phyloP scores from a whole-genome alignment of 768 basidiomycete species.

The Suillus variegatus region DNA sequence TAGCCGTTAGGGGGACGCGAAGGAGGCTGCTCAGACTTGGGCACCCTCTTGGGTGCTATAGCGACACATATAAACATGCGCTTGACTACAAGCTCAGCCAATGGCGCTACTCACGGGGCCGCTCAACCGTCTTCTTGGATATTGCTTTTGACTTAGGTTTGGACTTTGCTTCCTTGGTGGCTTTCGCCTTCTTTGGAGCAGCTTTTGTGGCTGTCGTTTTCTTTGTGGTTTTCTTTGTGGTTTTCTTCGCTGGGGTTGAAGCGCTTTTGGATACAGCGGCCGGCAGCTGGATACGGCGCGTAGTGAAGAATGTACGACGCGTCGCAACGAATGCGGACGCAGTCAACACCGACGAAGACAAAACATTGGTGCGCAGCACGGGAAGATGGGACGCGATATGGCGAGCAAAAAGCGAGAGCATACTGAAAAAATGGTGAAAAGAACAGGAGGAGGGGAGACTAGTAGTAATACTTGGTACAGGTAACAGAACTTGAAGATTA shows the following conservation, averaged over 20 bases:
- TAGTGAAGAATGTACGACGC: conserved; percentile 29
- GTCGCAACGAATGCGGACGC: conserved; percentile 10
- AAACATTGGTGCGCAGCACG: conserved; percentile 1
- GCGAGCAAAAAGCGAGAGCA: conserved; percentile 19
- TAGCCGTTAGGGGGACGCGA: conserved; percentile 28
- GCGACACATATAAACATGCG: not conserved
- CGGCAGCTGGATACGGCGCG: conserved; percentile 19
- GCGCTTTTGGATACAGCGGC: conserved; percentile 9
- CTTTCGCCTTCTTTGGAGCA: conserved; percentile 8
- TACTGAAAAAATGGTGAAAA: conserved; percentile 9
- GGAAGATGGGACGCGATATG: conserved; percentile 7
- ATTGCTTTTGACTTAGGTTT: conserved; percentile 3
- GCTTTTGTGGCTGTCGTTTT: conserved; percentile 11
- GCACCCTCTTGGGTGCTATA: conserved; percentile 16
- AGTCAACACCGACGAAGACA: conserved; percentile 2
- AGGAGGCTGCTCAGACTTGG: conserved; percentile 25
- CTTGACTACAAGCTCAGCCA: not conserved
- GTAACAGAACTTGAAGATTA: not conserved
- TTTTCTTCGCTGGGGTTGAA: not conserved
- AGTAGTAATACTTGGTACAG: not conserved
- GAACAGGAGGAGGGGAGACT: not conserved
- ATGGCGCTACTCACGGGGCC: conserved; percentile 17
- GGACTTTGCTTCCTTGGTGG: conserved; percentile 12
- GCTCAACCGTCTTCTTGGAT: conserved; percentile 12
- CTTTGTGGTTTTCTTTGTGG: conserved; percentile 10